Evolutionary conservation across 2,329 filamentous ascomycete genomes (phyloP).

Genomic region (Colletotrichum sp.): DNA sequence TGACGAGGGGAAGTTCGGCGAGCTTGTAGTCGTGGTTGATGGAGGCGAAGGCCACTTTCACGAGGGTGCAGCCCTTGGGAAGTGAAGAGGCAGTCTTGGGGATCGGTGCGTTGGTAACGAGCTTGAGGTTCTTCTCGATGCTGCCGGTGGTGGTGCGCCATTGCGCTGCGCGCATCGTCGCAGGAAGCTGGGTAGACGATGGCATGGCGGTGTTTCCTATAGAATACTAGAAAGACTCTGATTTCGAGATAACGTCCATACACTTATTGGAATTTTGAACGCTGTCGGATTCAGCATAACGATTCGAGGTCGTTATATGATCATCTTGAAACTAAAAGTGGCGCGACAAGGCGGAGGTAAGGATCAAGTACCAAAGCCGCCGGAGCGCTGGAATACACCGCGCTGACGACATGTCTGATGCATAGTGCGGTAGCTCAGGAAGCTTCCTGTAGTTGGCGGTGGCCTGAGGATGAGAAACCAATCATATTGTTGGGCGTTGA

Average conservation of each 20-base stretch:
- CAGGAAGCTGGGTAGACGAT: neutral
- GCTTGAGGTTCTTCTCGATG: constrained; percentile 36
- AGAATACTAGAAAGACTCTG: rapidly evolving
- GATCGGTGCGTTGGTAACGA: constrained; percentile 22
- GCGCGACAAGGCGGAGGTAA: neutral
- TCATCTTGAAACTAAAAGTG: neutral
- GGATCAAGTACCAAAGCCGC: neutral
- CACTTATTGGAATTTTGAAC: neutral
- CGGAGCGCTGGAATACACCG: neutral
- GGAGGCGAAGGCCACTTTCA: constrained; percentile 45
- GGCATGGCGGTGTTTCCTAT: neutral
- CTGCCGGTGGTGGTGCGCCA: constrained; percentile 22
- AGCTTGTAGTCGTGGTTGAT: constrained; percentile 58
- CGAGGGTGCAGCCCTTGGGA: constrained; percentile 37
- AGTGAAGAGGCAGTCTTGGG: constrained; percentile 22
- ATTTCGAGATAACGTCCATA: neutral
- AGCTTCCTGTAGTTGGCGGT: neutral
- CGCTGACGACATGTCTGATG: neutral
- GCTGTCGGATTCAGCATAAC: neutral
- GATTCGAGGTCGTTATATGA: neutral
- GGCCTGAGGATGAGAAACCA: neutral
- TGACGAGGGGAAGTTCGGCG: constrained; percentile 36
- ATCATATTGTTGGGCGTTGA: neutral
- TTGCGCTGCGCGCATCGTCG: neutral
- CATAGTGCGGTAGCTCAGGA: neutral